These are phyloP conservation scores for Arabidopsis arenosa DNA, from an alignment of 345 rosid genomes.

Conservation along the genomic window DNA sequence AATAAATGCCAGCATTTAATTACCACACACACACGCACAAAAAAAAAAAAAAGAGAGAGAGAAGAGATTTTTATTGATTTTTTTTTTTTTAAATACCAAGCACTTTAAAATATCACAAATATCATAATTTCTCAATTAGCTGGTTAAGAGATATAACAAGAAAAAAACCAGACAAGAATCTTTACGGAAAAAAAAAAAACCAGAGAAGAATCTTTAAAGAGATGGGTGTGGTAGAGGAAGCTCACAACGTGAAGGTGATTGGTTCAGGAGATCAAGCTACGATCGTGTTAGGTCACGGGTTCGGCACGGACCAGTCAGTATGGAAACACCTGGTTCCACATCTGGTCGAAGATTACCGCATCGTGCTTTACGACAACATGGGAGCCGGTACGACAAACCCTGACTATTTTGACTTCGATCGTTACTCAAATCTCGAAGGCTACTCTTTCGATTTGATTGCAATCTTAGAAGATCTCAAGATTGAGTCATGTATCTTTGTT, in stretches of 20 bases:
- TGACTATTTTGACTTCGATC: slow-evolving; percentile 76
- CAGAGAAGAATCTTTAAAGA: slow-evolving; percentile 16
- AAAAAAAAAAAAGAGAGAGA: no score
- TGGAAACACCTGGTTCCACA: slow-evolving; percentile 96
- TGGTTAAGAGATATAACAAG: background rate
- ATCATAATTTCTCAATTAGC: background rate
- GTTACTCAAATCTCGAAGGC: slow-evolving; percentile 81
- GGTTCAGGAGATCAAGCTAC: slow-evolving; percentile 63
- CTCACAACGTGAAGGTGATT: slow-evolving; percentile 76
- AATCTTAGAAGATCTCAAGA: slow-evolving; percentile 69
- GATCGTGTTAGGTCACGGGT: slow-evolving; percentile 82
- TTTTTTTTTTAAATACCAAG: background rate
- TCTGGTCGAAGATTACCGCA: slow-evolving; percentile 65
- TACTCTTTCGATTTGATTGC: slow-evolving; percentile 79
- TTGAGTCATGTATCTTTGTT: slow-evolving; percentile 64
- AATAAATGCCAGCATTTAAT: background rate
- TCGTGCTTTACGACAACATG: slow-evolving; percentile 83
- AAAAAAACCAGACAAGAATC: slow-evolving; percentile 9
- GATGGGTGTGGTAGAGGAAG: slow-evolving; percentile 85
- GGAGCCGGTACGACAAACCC: slow-evolving; percentile 96
- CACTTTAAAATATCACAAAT: slow-evolving; percentile 1
- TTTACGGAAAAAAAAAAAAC: background rate
- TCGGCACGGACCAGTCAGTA: slow-evolving; percentile 91
- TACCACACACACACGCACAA: no score
- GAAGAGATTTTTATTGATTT: no score